A percentile compares a stretch with the other conserved stretches of the same genome.
These are phyloP conservation scores for Aspergillus biplanus DNA, from an alignment of 495 filamentous ascomycete genomes.

Conservation along the genomic window DNA sequence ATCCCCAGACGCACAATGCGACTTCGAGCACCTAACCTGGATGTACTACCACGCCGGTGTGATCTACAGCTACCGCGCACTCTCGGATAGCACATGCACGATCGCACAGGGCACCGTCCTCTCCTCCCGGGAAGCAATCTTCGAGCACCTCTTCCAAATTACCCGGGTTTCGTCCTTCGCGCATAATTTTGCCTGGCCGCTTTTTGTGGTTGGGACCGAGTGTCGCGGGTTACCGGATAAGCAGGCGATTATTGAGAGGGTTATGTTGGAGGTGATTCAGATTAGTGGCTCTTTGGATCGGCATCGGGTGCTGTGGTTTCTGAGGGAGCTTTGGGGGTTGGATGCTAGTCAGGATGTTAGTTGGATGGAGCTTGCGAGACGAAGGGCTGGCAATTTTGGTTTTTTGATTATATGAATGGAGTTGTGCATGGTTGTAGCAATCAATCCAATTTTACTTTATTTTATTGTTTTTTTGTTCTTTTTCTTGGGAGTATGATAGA, in stretches of 20 bases:
- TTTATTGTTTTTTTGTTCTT: too few relatives aligned
- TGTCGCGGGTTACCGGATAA: slow-evolving; percentile 12
- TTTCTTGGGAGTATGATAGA: too few relatives aligned
- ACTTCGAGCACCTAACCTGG: slow-evolving; percentile 26
- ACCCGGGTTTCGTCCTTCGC: slow-evolving; percentile 25
- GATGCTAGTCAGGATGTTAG: slow-evolving; percentile 9
- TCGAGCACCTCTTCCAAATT: slow-evolving; percentile 24
- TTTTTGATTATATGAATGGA: neutral
- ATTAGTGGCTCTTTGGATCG: slow-evolving; percentile 29
- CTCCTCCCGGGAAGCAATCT: slow-evolving; percentile 28
- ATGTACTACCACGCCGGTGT: slow-evolving; percentile 34
- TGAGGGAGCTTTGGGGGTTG: slow-evolving; percentile 24
- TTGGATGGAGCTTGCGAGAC: slow-evolving; percentile 26
- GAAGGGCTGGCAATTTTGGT: neutral
- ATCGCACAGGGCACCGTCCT: neutral
- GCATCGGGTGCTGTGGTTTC: slow-evolving; percentile 26
- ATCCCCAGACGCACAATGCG: slow-evolving; percentile 17
- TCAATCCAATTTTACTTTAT: too few relatives aligned
- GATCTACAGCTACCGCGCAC: slow-evolving; percentile 32
- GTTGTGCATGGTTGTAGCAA: too few relatives aligned
- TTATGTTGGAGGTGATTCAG: slow-evolving; percentile 24
- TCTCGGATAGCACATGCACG: slow-evolving; percentile 9
- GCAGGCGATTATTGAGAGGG: slow-evolving; percentile 15
- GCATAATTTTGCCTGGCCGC: slow-evolving; percentile 34
- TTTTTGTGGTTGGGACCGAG: slow-evolving; percentile 33